Base-by-base conservation (phyloP, 441 rosid genomes). In the Aleurites moluccanus region DNA sequence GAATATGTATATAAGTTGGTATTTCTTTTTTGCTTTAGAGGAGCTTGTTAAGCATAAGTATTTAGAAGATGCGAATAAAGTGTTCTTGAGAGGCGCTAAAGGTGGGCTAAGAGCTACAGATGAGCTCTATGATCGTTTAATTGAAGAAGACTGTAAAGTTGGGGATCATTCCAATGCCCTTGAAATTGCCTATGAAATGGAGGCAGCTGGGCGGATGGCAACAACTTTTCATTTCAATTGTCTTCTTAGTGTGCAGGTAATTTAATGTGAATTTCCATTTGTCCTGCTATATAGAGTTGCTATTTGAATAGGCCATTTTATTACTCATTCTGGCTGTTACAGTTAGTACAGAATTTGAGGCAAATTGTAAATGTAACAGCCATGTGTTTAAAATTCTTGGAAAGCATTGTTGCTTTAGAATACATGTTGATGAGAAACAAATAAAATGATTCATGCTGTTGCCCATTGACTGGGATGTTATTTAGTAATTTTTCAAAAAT, bases 101-200 rank as follows among this genome's bases (percentile, higher is more conserved):
- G 89, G 88, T 35, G 98, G 98, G 65, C 79, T 95, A 44, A 88
- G 87, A 82, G 98, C 97, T 77, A 91, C 96, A 0, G 89, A 92
- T 82, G 85, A 86, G 81, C 86, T 95, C 13, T 95, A 92, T 78
- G 99, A 95, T 88, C 66, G 85, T 67, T 81, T 95, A 86, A 95
- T 95, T 80, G 89, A 81, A 71, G 98, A 91, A 82, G 98, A 93
- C 55, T 95, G 99, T 76, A 92, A 89, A 83, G 93, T 80, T 69
- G 98, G 98, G 57, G 99, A 95, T 78, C 99, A 95, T 81, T 92
- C 99, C 27, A 95, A 95, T 81, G 99, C 97, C 61, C 81, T 95
- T 65, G 98, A 95, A n/a, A 91, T 95, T 30, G 87, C 96, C 45
- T 95, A 92, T 55, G 97, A 91, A 80, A 95, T 95, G 99, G 99